phyloP scores from a whole-genome alignment of 352 stramenopile genomes.

The Phytopythium sindhum region DNA sequence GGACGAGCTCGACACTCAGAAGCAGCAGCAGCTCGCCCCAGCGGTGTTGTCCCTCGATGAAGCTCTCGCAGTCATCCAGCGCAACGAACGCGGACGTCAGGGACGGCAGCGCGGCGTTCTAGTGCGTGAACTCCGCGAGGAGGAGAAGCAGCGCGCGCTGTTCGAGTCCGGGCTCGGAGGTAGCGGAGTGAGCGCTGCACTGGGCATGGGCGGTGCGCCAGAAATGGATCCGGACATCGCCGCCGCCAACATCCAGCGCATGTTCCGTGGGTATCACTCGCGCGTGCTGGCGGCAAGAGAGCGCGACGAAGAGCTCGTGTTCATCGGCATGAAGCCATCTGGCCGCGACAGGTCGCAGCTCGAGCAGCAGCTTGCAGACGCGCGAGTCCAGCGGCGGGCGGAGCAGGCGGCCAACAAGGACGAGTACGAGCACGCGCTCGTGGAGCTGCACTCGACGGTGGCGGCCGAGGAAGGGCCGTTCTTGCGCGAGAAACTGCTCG shows the following conservation, averaged over 20 bases:
- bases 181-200: neutral
- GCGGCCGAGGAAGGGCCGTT: slow-evolving; percentile 88
- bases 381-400: slow-evolving; percentile 80
- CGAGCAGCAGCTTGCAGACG: slow-evolving; percentile 73
- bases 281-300: slow-evolving; percentile 60
- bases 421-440: slow-evolving; percentile 86
- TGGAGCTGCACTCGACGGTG: slow-evolving; percentile 82
- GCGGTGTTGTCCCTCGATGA: slow-evolving; percentile 50
- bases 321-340: slow-evolving; percentile 92
- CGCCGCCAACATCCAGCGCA: slow-evolving; percentile 87
- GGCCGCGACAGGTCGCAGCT: slow-evolving; percentile 51
- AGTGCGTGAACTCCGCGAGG: slow-evolving; percentile 77
- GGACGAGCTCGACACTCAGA: slow-evolving; percentile 29
- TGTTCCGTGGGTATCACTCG: slow-evolving; percentile 84
- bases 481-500: slow-evolving; percentile 90
- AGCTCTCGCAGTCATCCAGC: slow-evolving; percentile 87
- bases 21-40: slow-evolving; percentile 25
- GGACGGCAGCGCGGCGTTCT: slow-evolving; percentile 82
- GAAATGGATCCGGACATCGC: slow-evolving; percentile 92
- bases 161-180: slow-evolving; percentile 58
- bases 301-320: slow-evolving; percentile 84
- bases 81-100: slow-evolving; percentile 89
- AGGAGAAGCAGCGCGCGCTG: slow-evolving; percentile 78
- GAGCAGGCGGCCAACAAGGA: slow-evolving; percentile 92
- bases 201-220: slow-evolving; percentile 15